Base-by-base conservation (phyloP, 164 flowering plant species). In the Stephania yunnanensis region DNA sequence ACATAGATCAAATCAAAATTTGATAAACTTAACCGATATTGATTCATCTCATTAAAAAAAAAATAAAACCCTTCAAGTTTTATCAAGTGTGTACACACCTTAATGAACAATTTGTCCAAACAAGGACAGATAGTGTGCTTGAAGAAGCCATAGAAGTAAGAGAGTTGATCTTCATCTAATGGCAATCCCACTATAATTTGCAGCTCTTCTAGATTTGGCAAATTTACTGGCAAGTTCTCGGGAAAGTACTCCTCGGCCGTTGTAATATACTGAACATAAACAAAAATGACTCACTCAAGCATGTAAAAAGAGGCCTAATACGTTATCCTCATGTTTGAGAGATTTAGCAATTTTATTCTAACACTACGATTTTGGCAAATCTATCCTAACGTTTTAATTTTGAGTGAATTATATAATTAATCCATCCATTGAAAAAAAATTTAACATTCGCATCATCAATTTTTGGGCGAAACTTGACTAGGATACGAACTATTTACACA, bases 31-130 rank as follows among this genome's bases (percentile, higher is more conserved):
- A 19, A 36, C 42, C 42, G 1, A 36, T 36, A 36, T 36, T 36
- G 4, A 36, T 36, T 36, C 42, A 36, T 36, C 42, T 36, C 42
- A 36, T 36, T 2, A 36, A 36, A 36, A 36, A 36, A 15, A 12
- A 55, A 36, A 36, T 36, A 36, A 36, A 36, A 36, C 4, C 42
- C 42, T 36, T 15, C 19, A 55, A 55, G 17, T 2, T 55, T 70
- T 69, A 48, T 12, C 0, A 9, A 46, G 42, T 6, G 31, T 29
- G 31, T 20, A 6, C 61, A 68, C 36, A 77, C 79, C 68, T 77
- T 46, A 67, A 77, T 72, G 72, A 77, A 77, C 13, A 77, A 55
- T 44, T 72, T 77, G 25, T 68, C 72, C 53, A 77, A 63, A n/a
- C 58, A 53, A 20, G 71, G 74, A 44, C 17, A 64, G 10, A 29